Evolutionary conservation across 257 asterid genomes (phyloP), one percentile per base, ranked within the genome.

Genomic region (Plectranthus barbatus): DNA sequence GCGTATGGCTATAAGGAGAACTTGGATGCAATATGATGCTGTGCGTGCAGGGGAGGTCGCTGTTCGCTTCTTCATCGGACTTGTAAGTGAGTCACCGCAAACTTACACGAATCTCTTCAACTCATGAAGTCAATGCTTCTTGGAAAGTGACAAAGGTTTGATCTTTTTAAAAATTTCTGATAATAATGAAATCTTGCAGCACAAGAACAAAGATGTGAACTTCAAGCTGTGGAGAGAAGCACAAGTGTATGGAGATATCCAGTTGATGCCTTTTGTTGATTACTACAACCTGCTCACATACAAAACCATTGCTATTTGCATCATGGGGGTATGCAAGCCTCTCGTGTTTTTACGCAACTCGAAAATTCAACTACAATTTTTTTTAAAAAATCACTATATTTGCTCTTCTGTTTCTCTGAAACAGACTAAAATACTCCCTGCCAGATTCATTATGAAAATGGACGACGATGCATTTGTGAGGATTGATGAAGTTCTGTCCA

Each of bases 391-490:
- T 23, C 60, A 68, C 47, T 11, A 2, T 15, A 3, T 37, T 11
- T 19, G 29, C 12, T 53, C 42, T 23, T 31, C n/a, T 46, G 34
- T 45, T 73, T 46, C 31, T 33, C 13, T 51, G 65, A 45, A 60
- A 69, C 91, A 92, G 97, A 86, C 83, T 0, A 79, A 83, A 70
- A 69, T 86, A 59, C 74, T 86, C 9, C 74, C 91, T 44, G 99
- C 99, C 7, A 86, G 80, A 68, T 89, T 77, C 66, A 79, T 92
- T 9, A 86, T 92, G 99, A 92, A 92, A 76, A 86, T 89, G 57
- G 99, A 92, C 0, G 99, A 92, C n/a, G 97, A 92, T 67, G 97
- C 99, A 45, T 89, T 92, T 76, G 94, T 92, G 45, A 85, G 99
- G 83, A 80, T 92, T n/a, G 91, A 86, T 78, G 95, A 83, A 79